These are phyloP conservation scores for Cryptococcus amylolentus DNA, from an alignment of 1,284 basidiomycete genomes.

Conservation along the genomic window DNA sequence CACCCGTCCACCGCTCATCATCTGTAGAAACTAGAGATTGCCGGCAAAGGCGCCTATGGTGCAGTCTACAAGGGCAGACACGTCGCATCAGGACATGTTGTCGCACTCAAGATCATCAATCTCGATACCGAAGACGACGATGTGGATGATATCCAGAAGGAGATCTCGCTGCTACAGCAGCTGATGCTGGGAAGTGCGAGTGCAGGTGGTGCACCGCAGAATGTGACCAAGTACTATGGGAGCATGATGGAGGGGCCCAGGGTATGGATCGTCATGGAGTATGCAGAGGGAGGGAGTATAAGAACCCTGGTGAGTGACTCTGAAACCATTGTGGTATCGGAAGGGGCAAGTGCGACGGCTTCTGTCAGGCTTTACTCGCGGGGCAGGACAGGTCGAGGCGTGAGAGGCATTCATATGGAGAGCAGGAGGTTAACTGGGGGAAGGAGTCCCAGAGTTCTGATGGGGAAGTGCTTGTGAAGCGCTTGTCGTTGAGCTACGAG, in stretches of 20 bases:
- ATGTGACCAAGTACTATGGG: conserved; percentile 94
- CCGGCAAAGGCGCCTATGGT: conserved; percentile 93
- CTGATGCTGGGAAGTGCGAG: conserved; percentile 53
- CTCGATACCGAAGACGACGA: conserved; percentile 96
- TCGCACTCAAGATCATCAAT: conserved; percentile 97
- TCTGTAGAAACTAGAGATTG: conserved; percentile 63
- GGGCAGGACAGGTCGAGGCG: too few species aligned
- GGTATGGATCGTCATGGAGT: conserved; percentile 99
- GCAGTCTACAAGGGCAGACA: conserved; percentile 93
- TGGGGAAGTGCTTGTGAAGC: too few species aligned
- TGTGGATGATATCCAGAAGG: conserved; percentile 92
- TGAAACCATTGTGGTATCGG: not conserved
- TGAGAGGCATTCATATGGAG: too few species aligned
- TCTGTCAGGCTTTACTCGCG: too few species aligned
- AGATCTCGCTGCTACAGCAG: conserved; percentile 88
- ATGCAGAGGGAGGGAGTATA: conserved; percentile 92
- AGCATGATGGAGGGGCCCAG: conserved; percentile 91
- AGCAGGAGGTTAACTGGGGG: too few species aligned
- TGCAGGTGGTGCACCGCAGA: conserved; percentile 46
- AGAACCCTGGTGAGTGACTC: conserved; percentile 63
- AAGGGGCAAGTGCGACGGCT: not conserved
- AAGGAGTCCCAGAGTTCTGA: too few species aligned
- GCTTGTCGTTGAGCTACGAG: too few species aligned
- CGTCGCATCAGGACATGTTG: conserved; percentile 74
- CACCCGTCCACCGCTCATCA: not conserved